Evolutionary conservation across 2,329 filamentous ascomycete genomes (phyloP), one percentile per base, ranked within the genome.

Genomic region (Dothistroma pini): DNA sequence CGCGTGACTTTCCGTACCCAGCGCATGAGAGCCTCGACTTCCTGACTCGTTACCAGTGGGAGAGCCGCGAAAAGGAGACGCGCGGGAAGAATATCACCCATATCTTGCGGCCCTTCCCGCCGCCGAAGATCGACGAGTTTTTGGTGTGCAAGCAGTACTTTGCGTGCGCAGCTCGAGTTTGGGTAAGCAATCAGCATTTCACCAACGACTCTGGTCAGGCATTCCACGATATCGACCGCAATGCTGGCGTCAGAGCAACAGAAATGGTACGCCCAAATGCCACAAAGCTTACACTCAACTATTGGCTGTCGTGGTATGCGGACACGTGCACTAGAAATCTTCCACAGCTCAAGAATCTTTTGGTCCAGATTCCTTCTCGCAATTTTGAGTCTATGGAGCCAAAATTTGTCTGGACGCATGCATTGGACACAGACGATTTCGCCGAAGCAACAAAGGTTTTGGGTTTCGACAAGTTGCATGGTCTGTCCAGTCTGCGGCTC

Each of bases 61-160:
- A n/a, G 14, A 6, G n/a, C 41, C 41, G 41, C 41, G 41, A 44
- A 19, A n/a, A 44, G n/a, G 41, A 44, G 41, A n/a, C 41, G 14
- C 41, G 41, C 41, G 4, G 41, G 41, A 44, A 9, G n/a, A 19
- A 44, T 21, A 22, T 1, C 10, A 47, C 16, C 21, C 53, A 44
- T 34, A 32, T 16, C 19, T 16, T 38, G 29, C 25, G 47, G 29
- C 41, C 52, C 8, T 60, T 60, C 29, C 53, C 58, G 7, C 5
- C 16, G 10, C 12, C 32, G 16, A 60, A 60, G 25, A 47, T 60
- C 44, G 22, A 52, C n/a, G 58, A 57, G 8, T 60, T 60, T 32
- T 32, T 60, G 7, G 47, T 57, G 21, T 52, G 31, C 32, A 60
- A 57, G 35, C 14, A 35, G 8, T 60, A 56, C 34, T 52, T 60